Base-by-base conservation (phyloP, 2,329 filamentous ascomycete genomes). In the Hypoxylon sp. region DNA sequence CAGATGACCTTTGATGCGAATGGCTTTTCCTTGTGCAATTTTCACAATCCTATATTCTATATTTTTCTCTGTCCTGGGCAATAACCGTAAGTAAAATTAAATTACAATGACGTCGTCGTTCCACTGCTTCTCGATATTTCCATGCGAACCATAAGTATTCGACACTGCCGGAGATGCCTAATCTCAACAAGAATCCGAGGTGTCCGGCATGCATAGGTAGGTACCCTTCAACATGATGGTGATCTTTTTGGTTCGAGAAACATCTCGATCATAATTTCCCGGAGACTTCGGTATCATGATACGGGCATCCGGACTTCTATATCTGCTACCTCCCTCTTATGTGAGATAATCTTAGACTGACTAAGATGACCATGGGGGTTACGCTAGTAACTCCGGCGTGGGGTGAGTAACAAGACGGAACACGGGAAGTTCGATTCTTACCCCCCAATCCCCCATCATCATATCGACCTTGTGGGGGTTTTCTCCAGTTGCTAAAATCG, bases 381-480 rank as follows among this genome's bases (percentile, higher is more conserved):
- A 46, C 63, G 64, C 55, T 22, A 67, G 50, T 53, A 66, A 66
- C 65, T 66, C 68, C 64, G 59, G 39, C 65, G 65, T 68, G 66
- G 65, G 60, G 60, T 53, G 52, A 13, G 37, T 33, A n/a, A 46
- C 39, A 10, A 10, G 5, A 2, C n/a, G 17, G n/a, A 42, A 42
- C 39, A n/a, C n/a, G 39, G 39, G 39, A 9, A 2, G 9, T 4
- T 63, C 17, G 29, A 57, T 24, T 26, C 44, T 51, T 17, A 39
- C 29, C 52, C 52, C 58, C 57, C 31, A 31, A 52, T 47, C 37
- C 17, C 13, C 42, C 51, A 39, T 33, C 31, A 35, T 35, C 50
- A 59, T 47, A 42, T 58, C 11, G 17, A 35, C 31, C 47, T 53
- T 44, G 60, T 67, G 63, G 67, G 63, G 65, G 60, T 11, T 44